phyloP scores from a whole-genome alignment of 2,329 filamentous ascomycete species.

The Penicillium occitanis region DNA sequence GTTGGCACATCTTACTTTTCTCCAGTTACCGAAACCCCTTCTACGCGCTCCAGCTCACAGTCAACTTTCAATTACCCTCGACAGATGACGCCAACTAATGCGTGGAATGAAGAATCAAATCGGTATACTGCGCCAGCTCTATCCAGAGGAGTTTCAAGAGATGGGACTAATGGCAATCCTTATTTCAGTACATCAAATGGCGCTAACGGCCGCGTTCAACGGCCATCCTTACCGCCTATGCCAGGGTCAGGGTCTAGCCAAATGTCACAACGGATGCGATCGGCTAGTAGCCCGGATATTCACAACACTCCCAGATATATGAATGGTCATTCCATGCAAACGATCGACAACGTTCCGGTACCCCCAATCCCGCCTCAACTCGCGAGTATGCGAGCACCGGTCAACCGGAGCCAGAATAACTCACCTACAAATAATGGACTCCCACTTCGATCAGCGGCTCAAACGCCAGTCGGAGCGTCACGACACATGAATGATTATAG shows the following conservation, averaged over 20 bases:
- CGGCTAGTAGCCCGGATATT: constrained; percentile 94
- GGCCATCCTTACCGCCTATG: constrained; percentile 78
- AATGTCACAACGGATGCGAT: constrained; percentile 70
- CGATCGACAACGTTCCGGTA: constrained; percentile 63
- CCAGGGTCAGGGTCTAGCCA: constrained; percentile 53
- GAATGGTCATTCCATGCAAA: constrained; percentile 55
- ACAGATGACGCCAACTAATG: constrained; percentile 64
- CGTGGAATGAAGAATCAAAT: constrained; percentile 71
- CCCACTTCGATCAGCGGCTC: constrained; percentile 67
- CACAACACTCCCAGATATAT: constrained; percentile 56
- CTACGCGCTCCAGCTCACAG: constrained; percentile 53
- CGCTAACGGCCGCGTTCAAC: constrained; percentile 61
- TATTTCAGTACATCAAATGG: constrained; percentile 54
- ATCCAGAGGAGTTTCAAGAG: constrained; percentile 75
- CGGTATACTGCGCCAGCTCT: constrained; percentile 87
- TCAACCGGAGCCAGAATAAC: constrained; percentile 75
- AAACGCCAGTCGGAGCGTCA: constrained; percentile 64
- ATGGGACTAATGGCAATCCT: constrained; percentile 65
- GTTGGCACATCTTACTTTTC: constrained; percentile 88
- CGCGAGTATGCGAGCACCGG: constrained; percentile 58
- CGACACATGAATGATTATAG: constrained; percentile 47
- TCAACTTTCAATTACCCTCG: constrained; percentile 78
- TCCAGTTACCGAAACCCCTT: constrained; percentile 69
- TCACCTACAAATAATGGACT: constrained; percentile 70
- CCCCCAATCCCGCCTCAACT: constrained; percentile 74